phyloP scores from a whole-genome alignment of 139 green algal genomes.

The Pycnococcus provasolii region DNA sequence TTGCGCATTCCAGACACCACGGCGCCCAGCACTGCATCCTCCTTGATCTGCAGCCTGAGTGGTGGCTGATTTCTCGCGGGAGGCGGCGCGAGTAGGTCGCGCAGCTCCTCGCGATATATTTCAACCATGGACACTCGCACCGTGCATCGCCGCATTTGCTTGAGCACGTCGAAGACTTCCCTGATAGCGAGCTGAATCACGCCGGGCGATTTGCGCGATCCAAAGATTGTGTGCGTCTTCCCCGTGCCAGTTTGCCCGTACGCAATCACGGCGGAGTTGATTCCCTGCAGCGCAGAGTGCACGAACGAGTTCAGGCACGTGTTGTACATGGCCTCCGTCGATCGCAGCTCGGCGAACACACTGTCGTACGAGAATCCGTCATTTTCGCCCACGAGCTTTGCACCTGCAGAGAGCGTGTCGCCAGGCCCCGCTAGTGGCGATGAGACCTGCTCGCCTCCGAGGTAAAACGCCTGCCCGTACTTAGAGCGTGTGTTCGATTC shows the following conservation, averaged over 20 bases:
- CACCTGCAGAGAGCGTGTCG: too few relatives aligned
- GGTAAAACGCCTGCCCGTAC: too few relatives aligned
- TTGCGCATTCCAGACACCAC: constrained; percentile 20
- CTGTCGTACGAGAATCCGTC: too few relatives aligned
- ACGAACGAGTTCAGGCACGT: constrained; percentile 13
- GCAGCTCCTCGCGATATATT: constrained; percentile 31
- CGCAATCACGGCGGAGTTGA: constrained; percentile 34
- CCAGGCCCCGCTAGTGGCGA: too few relatives aligned
- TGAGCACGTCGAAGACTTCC: constrained; percentile 9
- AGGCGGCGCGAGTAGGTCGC: constrained; percentile 15
- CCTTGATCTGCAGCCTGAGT: constrained; percentile 23
- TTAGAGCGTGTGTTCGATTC: too few relatives aligned
- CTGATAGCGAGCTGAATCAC: constrained; percentile 27
- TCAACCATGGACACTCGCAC: constrained; percentile 29
- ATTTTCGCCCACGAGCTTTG: too few relatives aligned
- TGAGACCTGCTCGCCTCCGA: too few relatives aligned
- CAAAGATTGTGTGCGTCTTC: constrained; percentile 38
- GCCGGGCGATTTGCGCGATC: constrained; percentile 13
- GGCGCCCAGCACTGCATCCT: constrained; percentile 24
- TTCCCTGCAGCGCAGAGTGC: constrained; percentile 22
- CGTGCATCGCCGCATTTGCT: background rate
- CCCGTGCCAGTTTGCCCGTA: constrained; percentile 36
- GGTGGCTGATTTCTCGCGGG: background rate
- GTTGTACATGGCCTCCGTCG: background rate
- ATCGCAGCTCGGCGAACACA: background rate